These are phyloP conservation scores for Gentiana macrophylla DNA, from an alignment of 257 asterid genomes.

Conservation along the genomic window DNA sequence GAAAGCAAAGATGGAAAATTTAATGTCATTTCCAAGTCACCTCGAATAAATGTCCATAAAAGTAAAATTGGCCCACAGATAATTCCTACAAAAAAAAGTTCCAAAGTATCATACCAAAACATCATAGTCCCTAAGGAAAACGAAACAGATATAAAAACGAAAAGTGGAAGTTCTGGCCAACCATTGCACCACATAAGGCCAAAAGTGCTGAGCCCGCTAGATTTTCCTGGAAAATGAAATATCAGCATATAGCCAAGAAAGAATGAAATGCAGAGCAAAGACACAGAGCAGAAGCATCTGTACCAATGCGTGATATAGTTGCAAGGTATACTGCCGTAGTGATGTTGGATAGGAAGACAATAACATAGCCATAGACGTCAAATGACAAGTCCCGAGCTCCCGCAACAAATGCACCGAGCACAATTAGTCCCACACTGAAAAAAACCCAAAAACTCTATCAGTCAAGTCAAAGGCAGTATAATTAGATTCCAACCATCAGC, in stretches of 20 bases:
- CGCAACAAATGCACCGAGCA: slow-evolving; percentile 83
- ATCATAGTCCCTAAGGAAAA: not conserved
- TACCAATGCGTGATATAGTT: slow-evolving; percentile 82
- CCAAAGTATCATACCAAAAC: not conserved
- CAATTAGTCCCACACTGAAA: slow-evolving; percentile 69
- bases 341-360: slow-evolving; percentile 70
- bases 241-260: slow-evolving; percentile 16
- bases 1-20: slow-evolving; percentile 57
- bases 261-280: slow-evolving; percentile 13
- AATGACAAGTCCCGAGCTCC: slow-evolving; percentile 88
- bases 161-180: slow-evolving; percentile 7
- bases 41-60: slow-evolving; percentile 69
- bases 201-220: slow-evolving; percentile 87
- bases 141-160: not conserved
- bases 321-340: slow-evolving; percentile 85
- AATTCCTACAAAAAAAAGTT: slow-evolving; percentile 33
- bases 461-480: slow-evolving; percentile 10
- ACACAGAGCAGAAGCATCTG: slow-evolving; percentile 19
- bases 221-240: slow-evolving; percentile 49
- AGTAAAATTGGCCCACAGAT: slow-evolving; percentile 54
- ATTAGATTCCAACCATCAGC: slow-evolving; percentile 3
- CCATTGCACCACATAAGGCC: slow-evolving; percentile 99
- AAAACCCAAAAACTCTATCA: slow-evolving; percentile 22
- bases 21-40: slow-evolving; percentile 71
- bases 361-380: slow-evolving; percentile 58